Evolutionary conservation across 2,329 filamentous ascomycete species (phyloP), one percentile per base, ranked within the genome.

Genomic region (Shiraia bambusicola): DNA sequence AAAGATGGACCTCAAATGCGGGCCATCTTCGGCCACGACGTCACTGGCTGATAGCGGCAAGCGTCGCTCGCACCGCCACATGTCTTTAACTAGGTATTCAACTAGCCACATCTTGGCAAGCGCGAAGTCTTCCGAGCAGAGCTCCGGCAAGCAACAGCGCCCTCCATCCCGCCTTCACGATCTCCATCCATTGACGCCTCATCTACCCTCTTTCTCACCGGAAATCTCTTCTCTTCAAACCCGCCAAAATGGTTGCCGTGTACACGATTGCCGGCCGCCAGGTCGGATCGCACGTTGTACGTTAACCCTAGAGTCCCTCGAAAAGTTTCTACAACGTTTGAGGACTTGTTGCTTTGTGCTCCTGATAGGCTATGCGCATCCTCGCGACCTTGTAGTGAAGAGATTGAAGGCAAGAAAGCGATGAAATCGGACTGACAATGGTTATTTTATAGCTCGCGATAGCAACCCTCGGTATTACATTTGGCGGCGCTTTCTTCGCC

Each of bases 391-490:
- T 22, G 4, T 22, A 22, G 19, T 8, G 19, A 22, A 8, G 19
- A 22, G 19, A 22, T 22, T 22, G 4, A 22, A 22, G 19, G 4
- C 19, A 4, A 22, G 19, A 8, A 22, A 22, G 19, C 4, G 32
- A 45, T 58, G 37, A 28, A 42, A n/a, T 15, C 25, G 5, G 25
- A 47, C 43, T 56, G 22, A 54, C 34, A 25, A 33, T 17, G 6
- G 30, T 27, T 6, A 15, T 17, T 41, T n/a, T 17, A 19, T 37
- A 85, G 82, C 80, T 85, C 62, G 72, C 82, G 49, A 83, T 84
- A 63, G 76, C 73, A 46, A 78, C 77, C 42, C 67, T 70, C 45
- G 56, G 56, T 45, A 54, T 58, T 8, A 61, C 63, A 25, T 58
- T 64, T 47, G 50, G 44, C 45, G 59, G 57, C 45, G 72, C 73